Evolutionary conservation across 129 eudicot genomes (phyloP).

Genomic region (Pseudognaphalium luteoalbum): DNA sequence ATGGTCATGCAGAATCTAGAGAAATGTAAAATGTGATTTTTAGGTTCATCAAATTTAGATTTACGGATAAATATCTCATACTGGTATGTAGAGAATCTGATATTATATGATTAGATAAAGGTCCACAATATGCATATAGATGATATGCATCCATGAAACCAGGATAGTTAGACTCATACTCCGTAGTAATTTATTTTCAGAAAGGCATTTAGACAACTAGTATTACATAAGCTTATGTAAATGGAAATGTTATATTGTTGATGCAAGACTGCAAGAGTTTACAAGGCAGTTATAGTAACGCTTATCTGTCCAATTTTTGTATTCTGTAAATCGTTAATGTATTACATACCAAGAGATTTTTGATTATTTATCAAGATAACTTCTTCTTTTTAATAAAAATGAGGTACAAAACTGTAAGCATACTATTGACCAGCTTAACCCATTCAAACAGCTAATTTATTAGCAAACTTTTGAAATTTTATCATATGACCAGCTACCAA

Average conservation of each 20-base stretch:
- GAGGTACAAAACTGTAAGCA: not conserved
- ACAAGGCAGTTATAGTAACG: not conserved
- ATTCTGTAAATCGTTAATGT: not conserved
- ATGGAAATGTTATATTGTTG: not conserved
- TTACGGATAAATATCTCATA: not conserved
- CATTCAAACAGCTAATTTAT: not conserved
- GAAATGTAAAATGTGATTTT: not conserved
- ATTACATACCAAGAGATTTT: not conserved
- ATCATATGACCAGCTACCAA: not conserved
- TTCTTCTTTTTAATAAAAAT: not conserved
- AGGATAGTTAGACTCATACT: no score
- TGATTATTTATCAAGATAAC: not conserved
- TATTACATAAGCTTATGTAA: not conserved
- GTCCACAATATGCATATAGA: no score
- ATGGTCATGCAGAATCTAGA: not conserved
- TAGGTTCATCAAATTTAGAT: not conserved
- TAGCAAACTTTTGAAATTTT: not conserved
- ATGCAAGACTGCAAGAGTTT: not conserved
- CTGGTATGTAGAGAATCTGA: not conserved
- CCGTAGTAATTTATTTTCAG: no score
- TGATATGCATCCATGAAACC: not conserved
- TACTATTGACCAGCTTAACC: slow-evolving; percentile 5
- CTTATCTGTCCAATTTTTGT: not conserved
- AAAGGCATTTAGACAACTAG: no score
- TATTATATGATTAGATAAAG: not conserved